phyloP scores from a whole-genome alignment of 2,329 filamentous ascomycete species.

The Graphilbum sp. region DNA sequence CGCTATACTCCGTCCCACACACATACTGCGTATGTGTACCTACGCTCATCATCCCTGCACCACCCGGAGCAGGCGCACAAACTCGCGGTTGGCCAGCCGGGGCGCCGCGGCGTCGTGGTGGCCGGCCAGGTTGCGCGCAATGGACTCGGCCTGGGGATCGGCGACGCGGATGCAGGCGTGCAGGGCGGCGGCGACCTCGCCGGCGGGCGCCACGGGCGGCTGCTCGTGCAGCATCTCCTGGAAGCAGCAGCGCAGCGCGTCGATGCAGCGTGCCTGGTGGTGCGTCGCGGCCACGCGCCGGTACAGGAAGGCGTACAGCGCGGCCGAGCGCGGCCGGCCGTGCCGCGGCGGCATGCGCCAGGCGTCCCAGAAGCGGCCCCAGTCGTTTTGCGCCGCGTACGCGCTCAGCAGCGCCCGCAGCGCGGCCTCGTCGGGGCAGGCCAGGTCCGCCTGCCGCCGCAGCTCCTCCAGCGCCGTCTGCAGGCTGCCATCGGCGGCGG shows the following conservation, averaged over 20 bases:
- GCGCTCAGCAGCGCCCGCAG: constrained; percentile 26
- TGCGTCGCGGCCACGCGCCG: constrained; percentile 26
- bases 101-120: background rate
- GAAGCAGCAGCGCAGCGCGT: constrained; percentile 34
- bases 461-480: constrained; percentile 29
- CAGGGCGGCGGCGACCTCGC: constrained; percentile 28
- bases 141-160: constrained; percentile 29
- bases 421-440: constrained; percentile 21
- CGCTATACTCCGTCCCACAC: no score
- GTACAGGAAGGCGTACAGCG: constrained; percentile 40
- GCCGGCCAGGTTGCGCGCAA: constrained; percentile 10
- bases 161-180: constrained; percentile 37
- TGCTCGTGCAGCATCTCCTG: constrained; percentile 42
- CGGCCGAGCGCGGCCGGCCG: constrained; percentile 27
- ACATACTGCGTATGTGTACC: no score
- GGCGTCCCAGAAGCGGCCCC: constrained; percentile 41
- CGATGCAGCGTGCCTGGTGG: constrained; percentile 26
- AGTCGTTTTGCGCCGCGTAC: constrained; percentile 30
- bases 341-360: constrained; percentile 40
- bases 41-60: no score
- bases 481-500: constrained; percentile 14
- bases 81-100: constrained; percentile 4
- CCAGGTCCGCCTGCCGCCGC: constrained; percentile 19
- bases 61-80: constrained; percentile 3
- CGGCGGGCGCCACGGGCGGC: constrained; percentile 27